Base-by-base conservation (phyloP, 345 rosid genomes). In the Garcia nutans region DNA sequence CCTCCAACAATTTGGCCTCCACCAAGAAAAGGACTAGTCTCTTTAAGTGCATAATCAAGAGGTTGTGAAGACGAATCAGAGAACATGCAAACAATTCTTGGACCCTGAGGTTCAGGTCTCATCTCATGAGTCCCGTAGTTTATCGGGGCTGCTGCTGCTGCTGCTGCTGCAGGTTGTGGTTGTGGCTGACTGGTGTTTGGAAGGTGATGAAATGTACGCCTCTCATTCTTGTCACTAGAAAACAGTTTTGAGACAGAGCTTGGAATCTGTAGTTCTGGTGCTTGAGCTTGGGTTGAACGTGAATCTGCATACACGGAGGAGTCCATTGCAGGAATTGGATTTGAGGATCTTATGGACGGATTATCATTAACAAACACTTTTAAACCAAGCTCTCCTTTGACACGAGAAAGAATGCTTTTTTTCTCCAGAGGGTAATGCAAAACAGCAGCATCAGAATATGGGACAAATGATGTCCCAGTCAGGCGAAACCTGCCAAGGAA, bases 401-500 rank as follows among this genome's bases (percentile, higher is more conserved):
- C 92, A 57, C 89, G 87, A 64, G 93, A 85, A 52, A 88, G 82
- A 22, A 93, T 1, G 50, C 62, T 17, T 63, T 83, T 77, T 76
- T 89, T 94, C 74, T 95, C 99, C 23, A 95, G 82, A 77, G 99
- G 99, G 68, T 88, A 95, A 65, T 92, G 88, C 80, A 90, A 82
- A 56, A 88, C 87, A 42, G 87, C 88, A 41, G 99, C 91, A 82
- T 95, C 97, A 0, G 96, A 86, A 70, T 81, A 76, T 0, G 99
- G 82, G 10, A 95, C 88, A 67, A 91, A 92, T 1, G 97, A 91
- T 26, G 93, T 90, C 58, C 97, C 97, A 16, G 87, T 79, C 70
- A 95, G 89, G 44, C 87, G 80, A 71, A 92, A 87, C 84, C 85
- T 90, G 24, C 99, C 99, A 0, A 95, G 88, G 76, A 68, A 86